Conservation (phyloP, 2,329 filamentous ascomycete genomes). For the Chaetoscypha palmicola region DNA sequence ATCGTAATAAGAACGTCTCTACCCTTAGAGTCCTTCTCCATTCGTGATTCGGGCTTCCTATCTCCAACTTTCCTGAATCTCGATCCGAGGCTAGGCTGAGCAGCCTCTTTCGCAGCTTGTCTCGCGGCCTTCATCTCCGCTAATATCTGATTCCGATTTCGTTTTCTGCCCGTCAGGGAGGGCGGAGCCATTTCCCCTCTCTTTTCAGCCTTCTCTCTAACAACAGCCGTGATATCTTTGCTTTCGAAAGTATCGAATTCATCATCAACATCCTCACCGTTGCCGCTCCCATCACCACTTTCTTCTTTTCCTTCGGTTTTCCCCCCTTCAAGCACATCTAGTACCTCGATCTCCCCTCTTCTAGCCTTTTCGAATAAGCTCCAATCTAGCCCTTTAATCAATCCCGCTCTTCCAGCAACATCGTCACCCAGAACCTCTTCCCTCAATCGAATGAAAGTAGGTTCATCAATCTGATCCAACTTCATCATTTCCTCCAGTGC, state of each 20-base stretch:
- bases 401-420: constrained; percentile 62
- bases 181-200: constrained; percentile 54
- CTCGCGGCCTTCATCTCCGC: constrained; percentile 59
- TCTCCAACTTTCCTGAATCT: constrained; percentile 60
- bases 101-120: constrained; percentile 47
- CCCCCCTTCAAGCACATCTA: constrained; percentile 31
- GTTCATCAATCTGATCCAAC: constrained; percentile 73
- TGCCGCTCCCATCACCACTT: constrained; percentile 28
- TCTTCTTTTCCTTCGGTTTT: constrained; percentile 25
- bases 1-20: constrained; percentile 58
- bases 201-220: constrained; percentile 42
- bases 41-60: constrained; percentile 46
- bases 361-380: constrained; percentile 65
- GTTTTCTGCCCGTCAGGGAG: constrained; percentile 50
- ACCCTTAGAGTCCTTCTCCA: constrained; percentile 54
- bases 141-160: constrained; percentile 59
- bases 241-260: constrained; percentile 55
- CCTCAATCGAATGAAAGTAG: constrained; percentile 68
- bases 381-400: constrained; percentile 89
- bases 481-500: constrained; percentile 77
- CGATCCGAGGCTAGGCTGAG: constrained; percentile 46
- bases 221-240: constrained; percentile 46
- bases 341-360: constrained; percentile 57
- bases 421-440: constrained; percentile 79
- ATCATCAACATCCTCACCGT: constrained; percentile 50